These are phyloP conservation scores for Musa itinerans DNA, from an alignment of 176 grass and related monocot genomes.

Conservation along the genomic window DNA sequence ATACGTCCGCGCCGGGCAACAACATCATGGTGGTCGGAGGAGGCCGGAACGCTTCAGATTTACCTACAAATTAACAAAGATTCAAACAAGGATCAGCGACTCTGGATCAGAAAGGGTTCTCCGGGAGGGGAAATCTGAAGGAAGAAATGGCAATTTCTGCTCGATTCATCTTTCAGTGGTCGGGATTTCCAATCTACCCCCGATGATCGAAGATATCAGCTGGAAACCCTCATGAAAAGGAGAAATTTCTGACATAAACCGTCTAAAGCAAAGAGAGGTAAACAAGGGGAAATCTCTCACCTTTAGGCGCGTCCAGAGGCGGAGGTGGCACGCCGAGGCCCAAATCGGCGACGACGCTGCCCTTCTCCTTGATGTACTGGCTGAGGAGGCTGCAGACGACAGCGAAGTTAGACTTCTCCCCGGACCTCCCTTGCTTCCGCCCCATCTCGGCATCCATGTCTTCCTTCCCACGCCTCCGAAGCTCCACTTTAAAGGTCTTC, in stretches of 20 bases:
- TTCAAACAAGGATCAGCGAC: background rate
- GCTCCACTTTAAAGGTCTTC: too few species aligned
- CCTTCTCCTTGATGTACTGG: slow-evolving; percentile 60
- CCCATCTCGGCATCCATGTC: background rate
- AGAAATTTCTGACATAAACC: too few species aligned
- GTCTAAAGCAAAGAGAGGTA: background rate
- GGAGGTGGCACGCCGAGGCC: slow-evolving; percentile 3
- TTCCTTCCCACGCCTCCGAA: background rate
- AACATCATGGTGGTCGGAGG: background rate
- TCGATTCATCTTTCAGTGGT: too few species aligned
- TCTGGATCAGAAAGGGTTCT: background rate
- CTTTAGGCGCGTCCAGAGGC: background rate
- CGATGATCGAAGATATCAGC: background rate
- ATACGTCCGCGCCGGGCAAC: background rate
- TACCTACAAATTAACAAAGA: background rate
- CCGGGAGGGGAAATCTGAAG: too few species aligned
- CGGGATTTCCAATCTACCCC: background rate
- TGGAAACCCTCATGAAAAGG: too few species aligned
- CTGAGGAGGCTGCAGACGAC: slow-evolving; percentile 46
- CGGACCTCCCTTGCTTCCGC: slow-evolving; percentile 1
- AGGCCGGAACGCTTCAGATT: background rate
- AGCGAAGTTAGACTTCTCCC: slow-evolving; percentile 55
- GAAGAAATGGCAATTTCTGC: too few species aligned
- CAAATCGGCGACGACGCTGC: slow-evolving; percentile 7
- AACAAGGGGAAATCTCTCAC: background rate